Evolutionary conservation across 345 rosid genomes (phyloP).

Genomic region (Sapria himalayana): DNA sequence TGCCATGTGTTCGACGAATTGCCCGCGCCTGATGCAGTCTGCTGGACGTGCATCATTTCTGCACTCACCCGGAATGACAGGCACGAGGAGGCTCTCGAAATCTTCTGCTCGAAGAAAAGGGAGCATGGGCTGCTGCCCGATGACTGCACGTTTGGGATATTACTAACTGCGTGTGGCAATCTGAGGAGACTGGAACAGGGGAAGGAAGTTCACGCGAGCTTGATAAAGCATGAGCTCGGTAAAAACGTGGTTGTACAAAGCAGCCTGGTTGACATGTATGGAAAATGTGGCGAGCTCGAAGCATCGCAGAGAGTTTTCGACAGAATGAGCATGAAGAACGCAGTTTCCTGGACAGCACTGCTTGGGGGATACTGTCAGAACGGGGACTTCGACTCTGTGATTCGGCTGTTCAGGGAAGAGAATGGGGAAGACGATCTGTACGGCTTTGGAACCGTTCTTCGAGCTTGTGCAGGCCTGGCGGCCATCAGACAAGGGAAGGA

Average conservation of each 20-base stretch:
- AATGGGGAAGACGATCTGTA: constrained; percentile 39
- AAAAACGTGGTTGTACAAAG: constrained; percentile 55
- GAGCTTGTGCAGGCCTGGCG: constrained; percentile 72
- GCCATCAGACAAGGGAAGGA: constrained; percentile 63
- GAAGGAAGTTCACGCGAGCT: constrained; percentile 52
- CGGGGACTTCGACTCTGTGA: constrained; percentile 32
- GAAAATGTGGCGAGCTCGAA: constrained; percentile 41
- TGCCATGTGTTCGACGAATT: constrained; percentile 47
- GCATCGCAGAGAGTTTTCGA: constrained; percentile 45
- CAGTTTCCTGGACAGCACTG: constrained; percentile 69
- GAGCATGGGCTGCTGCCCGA: constrained; percentile 30
- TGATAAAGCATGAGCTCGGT: constrained; percentile 24
- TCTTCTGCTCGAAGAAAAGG: constrained; percentile 38
- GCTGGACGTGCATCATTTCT: constrained; percentile 67
- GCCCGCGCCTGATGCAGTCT: constrained; percentile 51
- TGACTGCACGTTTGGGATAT: constrained; percentile 52
- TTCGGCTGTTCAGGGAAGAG: constrained; percentile 39
- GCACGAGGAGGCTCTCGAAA: constrained; percentile 28
- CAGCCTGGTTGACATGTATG: constrained; percentile 87
- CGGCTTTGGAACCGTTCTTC: constrained; percentile 65
- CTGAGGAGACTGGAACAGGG: constrained; percentile 52
- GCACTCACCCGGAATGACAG: constrained; percentile 41
- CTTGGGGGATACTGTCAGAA: constrained; percentile 70
- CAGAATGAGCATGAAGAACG: constrained; percentile 43
- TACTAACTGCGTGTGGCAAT: constrained; percentile 69